Evolutionary conservation across 2,329 filamentous ascomycete species (phyloP).

Genomic region (Chaetothyriales sp.): DNA sequence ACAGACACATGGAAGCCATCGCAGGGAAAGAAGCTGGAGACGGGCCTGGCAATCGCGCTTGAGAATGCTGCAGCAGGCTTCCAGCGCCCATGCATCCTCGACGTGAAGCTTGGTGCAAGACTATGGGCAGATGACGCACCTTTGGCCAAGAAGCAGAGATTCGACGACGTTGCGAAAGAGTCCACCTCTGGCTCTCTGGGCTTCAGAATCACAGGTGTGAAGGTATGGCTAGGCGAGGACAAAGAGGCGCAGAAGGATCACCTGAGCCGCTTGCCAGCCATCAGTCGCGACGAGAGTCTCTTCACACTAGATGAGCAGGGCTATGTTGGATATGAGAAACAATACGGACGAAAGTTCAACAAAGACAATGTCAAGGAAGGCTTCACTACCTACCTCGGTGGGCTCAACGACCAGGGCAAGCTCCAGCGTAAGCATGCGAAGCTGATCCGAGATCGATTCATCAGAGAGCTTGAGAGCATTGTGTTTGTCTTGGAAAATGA

Average conservation of each 20-base stretch:
- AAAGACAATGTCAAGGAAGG: constrained; percentile 39
- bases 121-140: constrained; percentile 65
- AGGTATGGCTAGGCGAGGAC: constrained; percentile 35
- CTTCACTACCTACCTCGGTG: constrained; percentile 41
- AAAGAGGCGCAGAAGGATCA: constrained; percentile 5
- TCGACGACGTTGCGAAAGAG: constrained; percentile 9
- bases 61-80: constrained; percentile 74
- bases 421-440: constrained; percentile 27
- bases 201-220: constrained; percentile 52
- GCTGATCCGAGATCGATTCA: constrained; percentile 27
- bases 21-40: constrained; percentile 51
- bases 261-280: constrained; percentile 12
- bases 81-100: constrained; percentile 72
- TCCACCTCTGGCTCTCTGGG: constrained; percentile 32
- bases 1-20: constrained; percentile 30
- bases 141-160: constrained; percentile 22
- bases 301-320: constrained; percentile 31
- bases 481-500: constrained; percentile 37
- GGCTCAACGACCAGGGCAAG: constrained; percentile 12
- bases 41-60: constrained; percentile 65
- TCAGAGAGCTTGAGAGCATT: constrained; percentile 28
- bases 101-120: constrained; percentile 76
- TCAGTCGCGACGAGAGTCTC: constrained; percentile 16
- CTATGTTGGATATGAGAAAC: constrained; percentile 49
- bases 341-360: constrained; percentile 47